phyloP scores from a whole-genome alignment of 129 eudicot genomes.

The Mikania micrantha region DNA sequence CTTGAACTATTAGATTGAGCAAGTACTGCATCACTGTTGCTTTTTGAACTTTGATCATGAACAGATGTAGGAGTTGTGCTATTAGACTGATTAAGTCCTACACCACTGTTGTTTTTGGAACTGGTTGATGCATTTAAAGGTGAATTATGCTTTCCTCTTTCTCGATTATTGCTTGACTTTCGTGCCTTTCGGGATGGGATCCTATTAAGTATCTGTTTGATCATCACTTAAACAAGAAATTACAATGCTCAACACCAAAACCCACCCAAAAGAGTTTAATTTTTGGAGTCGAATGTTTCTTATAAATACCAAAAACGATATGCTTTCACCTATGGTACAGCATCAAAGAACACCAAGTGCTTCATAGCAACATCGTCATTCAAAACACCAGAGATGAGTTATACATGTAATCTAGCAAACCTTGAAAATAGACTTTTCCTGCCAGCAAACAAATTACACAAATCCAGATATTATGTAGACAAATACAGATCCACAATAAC shows the following conservation, averaged over 20 bases:
- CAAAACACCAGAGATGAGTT: no score
- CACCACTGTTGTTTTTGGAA: no score
- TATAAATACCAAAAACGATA: no score
- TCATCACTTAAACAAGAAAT: conserved; percentile 39
- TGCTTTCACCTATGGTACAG: neutral
- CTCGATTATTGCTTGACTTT: conserved; percentile 52
- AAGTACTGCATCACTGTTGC: conserved; percentile 19
- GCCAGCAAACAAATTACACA: conserved; percentile 14
- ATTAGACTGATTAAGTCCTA: no score
- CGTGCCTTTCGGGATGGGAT: conserved; percentile 48
- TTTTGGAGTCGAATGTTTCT: no score
- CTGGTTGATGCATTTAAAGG: conserved; percentile 40
- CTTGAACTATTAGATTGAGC: conserved; percentile 24
- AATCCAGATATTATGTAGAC: conserved; percentile 9
- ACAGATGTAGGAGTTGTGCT: no score
- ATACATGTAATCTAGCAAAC: conserved; percentile 10
- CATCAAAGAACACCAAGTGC: conserved; percentile 24
- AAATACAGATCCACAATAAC: conserved; percentile 13
- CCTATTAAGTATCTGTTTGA: conserved; percentile 63
- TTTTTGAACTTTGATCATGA: conserved; percentile 29
- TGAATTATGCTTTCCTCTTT: conserved; percentile 42
- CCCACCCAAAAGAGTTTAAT: no score
- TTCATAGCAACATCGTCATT: no score
- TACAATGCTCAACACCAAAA: conserved; percentile 13
- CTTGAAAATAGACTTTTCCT: conserved; percentile 14